These are phyloP conservation scores for Hondaea fermentalgiana DNA, from an alignment of 108 stramenopile genomes.

Conservation along the genomic window DNA sequence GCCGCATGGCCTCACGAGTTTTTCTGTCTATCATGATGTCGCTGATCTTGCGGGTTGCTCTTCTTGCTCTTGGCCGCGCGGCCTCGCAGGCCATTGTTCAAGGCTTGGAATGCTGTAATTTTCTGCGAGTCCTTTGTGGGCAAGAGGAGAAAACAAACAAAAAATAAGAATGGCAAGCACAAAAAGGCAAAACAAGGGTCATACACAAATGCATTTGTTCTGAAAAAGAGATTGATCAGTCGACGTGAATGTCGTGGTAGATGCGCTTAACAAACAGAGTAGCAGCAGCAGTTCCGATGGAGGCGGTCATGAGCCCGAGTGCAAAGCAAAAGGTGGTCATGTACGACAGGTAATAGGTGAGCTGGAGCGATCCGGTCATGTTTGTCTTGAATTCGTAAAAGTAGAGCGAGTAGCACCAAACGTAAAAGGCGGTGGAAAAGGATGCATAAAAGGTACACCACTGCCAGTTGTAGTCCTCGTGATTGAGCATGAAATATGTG, in stretches of 20 bases:
- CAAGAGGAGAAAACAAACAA: too few relatives aligned
- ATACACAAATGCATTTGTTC: too few relatives aligned
- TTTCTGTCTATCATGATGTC: too few relatives aligned
- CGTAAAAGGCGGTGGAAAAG: constrained; percentile 79
- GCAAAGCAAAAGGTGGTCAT: constrained; percentile 69
- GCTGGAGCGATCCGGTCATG: constrained; percentile 89
- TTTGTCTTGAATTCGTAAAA: constrained; percentile 93
- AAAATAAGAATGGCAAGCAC: too few relatives aligned
- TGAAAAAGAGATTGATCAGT: constrained; percentile 38
- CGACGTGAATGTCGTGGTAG: constrained; percentile 80
- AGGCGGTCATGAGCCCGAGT: constrained; percentile 71
- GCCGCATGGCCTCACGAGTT: too few relatives aligned
- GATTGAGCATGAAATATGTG: constrained; percentile 88
- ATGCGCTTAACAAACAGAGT: constrained; percentile 71
- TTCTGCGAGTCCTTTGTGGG: too few relatives aligned
- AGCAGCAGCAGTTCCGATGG: constrained; percentile 73
- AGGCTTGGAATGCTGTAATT: too few relatives aligned
- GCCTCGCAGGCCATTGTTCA: too few relatives aligned
- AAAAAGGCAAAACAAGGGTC: too few relatives aligned
- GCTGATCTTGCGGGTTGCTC: too few relatives aligned
- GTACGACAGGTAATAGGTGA: constrained; percentile 85
- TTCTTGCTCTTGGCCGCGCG: too few relatives aligned
- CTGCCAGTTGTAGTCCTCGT: constrained; percentile 97
- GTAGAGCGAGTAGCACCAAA: constrained; percentile 90
- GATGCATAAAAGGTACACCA: constrained; percentile 88